phyloP scores from a whole-genome alignment of 345 rosid species.

The Camelina neglecta region DNA sequence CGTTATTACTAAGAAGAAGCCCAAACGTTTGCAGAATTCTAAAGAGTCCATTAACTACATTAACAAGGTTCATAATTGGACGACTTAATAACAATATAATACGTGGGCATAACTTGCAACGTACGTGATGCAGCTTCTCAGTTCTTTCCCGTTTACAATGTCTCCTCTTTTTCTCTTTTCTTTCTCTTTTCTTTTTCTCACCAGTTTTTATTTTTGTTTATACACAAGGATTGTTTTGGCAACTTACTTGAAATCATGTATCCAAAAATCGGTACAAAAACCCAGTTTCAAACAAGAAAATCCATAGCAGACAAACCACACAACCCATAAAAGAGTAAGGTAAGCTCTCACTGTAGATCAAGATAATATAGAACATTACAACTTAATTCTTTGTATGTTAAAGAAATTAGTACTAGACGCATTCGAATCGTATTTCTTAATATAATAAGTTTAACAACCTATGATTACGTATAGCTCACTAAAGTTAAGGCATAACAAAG shows the following conservation, averaged over 20 bases:
- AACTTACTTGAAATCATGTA: neutral
- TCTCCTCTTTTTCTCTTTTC: neutral
- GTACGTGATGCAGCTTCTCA: constrained; percentile 32
- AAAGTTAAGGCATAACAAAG: neutral
- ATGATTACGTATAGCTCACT: neutral
- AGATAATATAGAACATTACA: neutral
- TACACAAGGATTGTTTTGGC: neutral
- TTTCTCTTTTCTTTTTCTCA: neutral
- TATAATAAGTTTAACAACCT: neutral
- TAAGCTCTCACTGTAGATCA: neutral
- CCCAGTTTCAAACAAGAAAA: neutral
- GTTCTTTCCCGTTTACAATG: neutral
- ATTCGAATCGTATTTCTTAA: neutral
- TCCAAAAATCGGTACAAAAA: neutral
- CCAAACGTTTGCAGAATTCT: neutral
- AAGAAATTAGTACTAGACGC: constrained; percentile 1
- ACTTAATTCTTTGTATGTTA: neutral
- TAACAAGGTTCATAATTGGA: constrained; percentile 31
- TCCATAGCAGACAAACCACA: neutral
- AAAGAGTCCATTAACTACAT: constrained; percentile 8
- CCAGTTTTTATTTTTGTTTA: too few species aligned
- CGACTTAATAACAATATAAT: neutral
- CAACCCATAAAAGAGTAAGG: neutral
- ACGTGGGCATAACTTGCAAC: constrained; percentile 32
- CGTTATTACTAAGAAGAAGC: too few species aligned